A percentile compares a stretch with the other conserved stretches of the same genome.
Evolutionary conservation across 306 rosid genomes (phyloP).

Genomic region (Rubus parviflorus): DNA sequence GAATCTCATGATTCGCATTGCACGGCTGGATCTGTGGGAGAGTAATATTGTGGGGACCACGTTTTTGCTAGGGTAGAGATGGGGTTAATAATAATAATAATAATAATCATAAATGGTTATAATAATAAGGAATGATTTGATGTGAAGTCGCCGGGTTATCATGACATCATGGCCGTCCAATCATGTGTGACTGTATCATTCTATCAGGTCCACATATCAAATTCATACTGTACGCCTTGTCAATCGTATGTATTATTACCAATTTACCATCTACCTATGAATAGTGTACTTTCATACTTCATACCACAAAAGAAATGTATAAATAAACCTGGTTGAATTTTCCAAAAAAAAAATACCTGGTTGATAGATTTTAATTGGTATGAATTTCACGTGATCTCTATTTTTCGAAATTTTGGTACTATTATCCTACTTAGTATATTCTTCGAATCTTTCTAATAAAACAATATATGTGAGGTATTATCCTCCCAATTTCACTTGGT

Average conservation of each 20-base stretch:
- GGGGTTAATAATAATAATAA: not conserved
- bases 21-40: constrained; percentile 66
- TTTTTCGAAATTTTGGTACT: too few species aligned
- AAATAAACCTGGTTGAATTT: too few species aligned
- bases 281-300: too few species aligned
- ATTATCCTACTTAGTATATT: too few species aligned
- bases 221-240: not conserved
- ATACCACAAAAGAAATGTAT: too few species aligned
- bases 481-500: too few species aligned
- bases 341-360: too few species aligned
- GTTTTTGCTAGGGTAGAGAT: not conserved
- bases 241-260: not conserved
- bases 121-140: constrained; percentile 44
- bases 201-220: constrained; percentile 23
- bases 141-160: constrained; percentile 43
- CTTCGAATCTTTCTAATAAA: too few species aligned
- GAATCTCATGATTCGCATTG: constrained; percentile 73
- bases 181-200: constrained; percentile 56
- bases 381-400: not conserved
- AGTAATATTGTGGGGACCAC: constrained; percentile 53
- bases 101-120: not conserved
- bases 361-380: too few species aligned
- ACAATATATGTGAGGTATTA: too few species aligned
- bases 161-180: constrained; percentile 84
- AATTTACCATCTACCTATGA: not conserved